Evolutionary conservation across 345 rosid genomes (phyloP).

Genomic region (Nephelium lappaceum): DNA sequence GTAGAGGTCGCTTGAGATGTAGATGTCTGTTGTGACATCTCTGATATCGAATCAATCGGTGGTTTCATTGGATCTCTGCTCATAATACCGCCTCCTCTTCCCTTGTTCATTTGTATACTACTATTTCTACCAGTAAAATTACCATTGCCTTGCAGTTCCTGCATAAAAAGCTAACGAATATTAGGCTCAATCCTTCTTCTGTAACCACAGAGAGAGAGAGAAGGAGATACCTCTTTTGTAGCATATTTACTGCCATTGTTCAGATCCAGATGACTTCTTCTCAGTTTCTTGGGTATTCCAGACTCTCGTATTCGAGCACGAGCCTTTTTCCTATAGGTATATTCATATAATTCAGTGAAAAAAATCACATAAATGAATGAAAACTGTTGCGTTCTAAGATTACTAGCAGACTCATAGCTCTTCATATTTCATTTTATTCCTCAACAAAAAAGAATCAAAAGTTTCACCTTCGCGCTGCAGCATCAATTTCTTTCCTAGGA

Average conservation of each 20-base stretch:
- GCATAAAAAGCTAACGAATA: conserved; percentile 14
- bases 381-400: not conserved
- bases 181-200: conserved; percentile 8
- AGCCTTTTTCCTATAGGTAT: conserved; percentile 50
- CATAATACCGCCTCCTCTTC: conserved; percentile 13
- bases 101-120: conserved; percentile 15
- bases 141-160: conserved; percentile 43
- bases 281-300: conserved; percentile 46
- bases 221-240: conserved; percentile 39
- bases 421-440: not conserved
- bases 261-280: conserved; percentile 42
- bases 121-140: conserved; percentile 20
- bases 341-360: conserved; percentile 5
- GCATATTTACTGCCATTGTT: conserved; percentile 32
- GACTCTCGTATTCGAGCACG: conserved; percentile 46
- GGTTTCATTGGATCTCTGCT: conserved; percentile 25
- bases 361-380: too few relatives aligned
- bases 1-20: conserved; percentile 31
- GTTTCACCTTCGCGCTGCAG: conserved; percentile 58
- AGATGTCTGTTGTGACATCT: conserved; percentile 31
- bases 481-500: conserved; percentile 82
- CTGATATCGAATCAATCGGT: conserved; percentile 35
- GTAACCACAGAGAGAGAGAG: not conserved
- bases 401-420: not conserved
- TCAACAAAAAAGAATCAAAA: not conserved